Percentiles rank a stretch among this genome's conserved stretches.
These are phyloP conservation scores for Kazachstania viticola DNA, from an alignment of 805 yeast genomes.

Conservation along the genomic window DNA sequence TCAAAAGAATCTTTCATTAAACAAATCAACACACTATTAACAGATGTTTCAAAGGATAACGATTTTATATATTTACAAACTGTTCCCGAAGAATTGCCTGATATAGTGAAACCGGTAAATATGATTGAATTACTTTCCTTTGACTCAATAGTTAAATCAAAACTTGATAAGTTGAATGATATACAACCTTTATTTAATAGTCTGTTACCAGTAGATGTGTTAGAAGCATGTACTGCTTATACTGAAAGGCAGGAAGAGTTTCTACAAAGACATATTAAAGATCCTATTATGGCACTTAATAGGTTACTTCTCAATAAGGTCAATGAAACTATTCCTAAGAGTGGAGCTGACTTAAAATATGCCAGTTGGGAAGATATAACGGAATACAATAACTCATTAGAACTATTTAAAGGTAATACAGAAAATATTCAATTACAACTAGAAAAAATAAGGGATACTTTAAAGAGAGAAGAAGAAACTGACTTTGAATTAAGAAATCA, in stretches of 20 bases:
- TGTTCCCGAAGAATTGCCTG: conserved; percentile 42
- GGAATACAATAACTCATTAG: neutral
- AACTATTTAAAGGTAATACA: conserved; percentile 8
- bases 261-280: conserved; percentile 32
- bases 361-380: neutral
- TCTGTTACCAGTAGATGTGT: conserved; percentile 53
- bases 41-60: conserved; percentile 63
- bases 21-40: conserved; percentile 34
- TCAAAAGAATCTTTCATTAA: conserved; percentile 31
- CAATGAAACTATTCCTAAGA: conserved; percentile 27
- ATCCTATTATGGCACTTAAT: conserved; percentile 40
- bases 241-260: conserved; percentile 51
- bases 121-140: conserved; percentile 43
- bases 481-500: conserved; percentile 38
- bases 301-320: no score
- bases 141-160: conserved; percentile 27
- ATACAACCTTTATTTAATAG: conserved; percentile 37
- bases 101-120: conserved; percentile 35
- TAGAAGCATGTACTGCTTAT: conserved; percentile 57
- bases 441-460: conserved; percentile 33
- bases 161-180: conserved; percentile 5
- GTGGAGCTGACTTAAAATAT: conserved; percentile 12
- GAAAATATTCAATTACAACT: conserved; percentile 33
- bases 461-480: conserved; percentile 42
- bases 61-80: conserved; percentile 63